Evolutionary conservation across 1,139 yeast genomes (phyloP).

Genomic region (Saccharomyces hybrid): DNA sequence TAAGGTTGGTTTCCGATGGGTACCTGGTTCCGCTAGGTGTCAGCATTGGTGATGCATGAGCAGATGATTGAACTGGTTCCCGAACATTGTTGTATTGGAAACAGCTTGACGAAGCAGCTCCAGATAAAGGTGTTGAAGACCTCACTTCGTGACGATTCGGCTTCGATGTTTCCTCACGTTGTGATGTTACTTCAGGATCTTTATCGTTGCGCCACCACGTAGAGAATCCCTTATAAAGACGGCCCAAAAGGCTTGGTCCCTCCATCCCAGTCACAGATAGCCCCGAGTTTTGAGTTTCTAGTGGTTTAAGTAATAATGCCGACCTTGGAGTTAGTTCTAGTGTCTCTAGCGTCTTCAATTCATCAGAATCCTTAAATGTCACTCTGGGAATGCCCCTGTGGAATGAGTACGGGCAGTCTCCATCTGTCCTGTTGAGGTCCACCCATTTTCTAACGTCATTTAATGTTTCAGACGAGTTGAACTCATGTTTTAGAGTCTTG

Average conservation of each 20-base stretch:
- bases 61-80: conserved; percentile 22
- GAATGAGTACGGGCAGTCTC: conserved; percentile 39
- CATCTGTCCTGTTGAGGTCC: conserved; percentile 43
- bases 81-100: not conserved
- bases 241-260: conserved; percentile 29
- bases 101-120: not conserved
- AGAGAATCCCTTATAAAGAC: conserved; percentile 28
- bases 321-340: conserved; percentile 56
- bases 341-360: conserved; percentile 38
- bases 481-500: conserved; percentile 18
- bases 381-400: conserved; percentile 38
- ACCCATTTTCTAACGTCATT: conserved; percentile 54
- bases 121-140: not conserved
- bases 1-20: conserved; percentile 11
- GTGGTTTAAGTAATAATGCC: conserved; percentile 54
- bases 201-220: conserved; percentile 26
- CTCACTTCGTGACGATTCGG: not conserved
- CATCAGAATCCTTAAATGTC: conserved; percentile 45
- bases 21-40: conserved; percentile 12
- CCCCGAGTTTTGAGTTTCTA: conserved; percentile 12
- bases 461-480: conserved; percentile 16
- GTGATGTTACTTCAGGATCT: not conserved
- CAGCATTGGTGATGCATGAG: conserved; percentile 21
- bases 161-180: not conserved
- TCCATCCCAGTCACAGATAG: conserved; percentile 18